Conservation (phyloP, 805 yeast species). For the Millerozyma acaciae region DNA sequence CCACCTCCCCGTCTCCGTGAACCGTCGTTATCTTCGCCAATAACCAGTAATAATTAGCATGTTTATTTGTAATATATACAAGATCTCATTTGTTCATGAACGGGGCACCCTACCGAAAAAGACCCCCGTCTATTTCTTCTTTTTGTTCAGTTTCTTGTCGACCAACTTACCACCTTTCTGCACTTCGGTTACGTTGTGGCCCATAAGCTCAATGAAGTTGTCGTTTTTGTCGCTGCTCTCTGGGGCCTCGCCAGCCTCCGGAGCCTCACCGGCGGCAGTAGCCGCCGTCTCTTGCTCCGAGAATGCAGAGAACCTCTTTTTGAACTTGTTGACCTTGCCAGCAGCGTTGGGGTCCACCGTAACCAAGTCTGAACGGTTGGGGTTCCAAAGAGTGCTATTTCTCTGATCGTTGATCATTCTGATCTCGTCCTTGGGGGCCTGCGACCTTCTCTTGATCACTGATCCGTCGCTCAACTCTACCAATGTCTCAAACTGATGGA, state of each 20-base stretch:
- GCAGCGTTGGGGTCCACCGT: slow-evolving; percentile 78
- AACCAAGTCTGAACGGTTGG: slow-evolving; percentile 71
- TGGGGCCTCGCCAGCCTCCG: slow-evolving; percentile 6
- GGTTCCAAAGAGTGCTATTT: slow-evolving; percentile 85
- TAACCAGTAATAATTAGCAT: background rate
- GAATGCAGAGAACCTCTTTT: slow-evolving; percentile 53
- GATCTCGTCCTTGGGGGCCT: slow-evolving; percentile 82
- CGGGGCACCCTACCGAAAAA: too few species aligned
- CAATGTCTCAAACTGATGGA: slow-evolving; percentile 79
- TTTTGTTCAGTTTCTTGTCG: slow-evolving; percentile 44
- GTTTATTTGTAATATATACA: slow-evolving; percentile 5
- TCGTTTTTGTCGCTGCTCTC: slow-evolving; percentile 23
- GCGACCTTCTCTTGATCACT: slow-evolving; percentile 76
- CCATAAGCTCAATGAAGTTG: slow-evolving; percentile 58
- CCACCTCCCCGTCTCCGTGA: slow-evolving; percentile 3
- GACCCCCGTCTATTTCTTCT: slow-evolving; percentile 22
- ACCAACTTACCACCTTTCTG: slow-evolving; percentile 53
- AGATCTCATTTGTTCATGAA: slow-evolving; percentile 1
- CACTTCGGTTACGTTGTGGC: slow-evolving; percentile 52
- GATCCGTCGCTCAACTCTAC: slow-evolving; percentile 96
- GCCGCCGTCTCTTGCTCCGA: slow-evolving; percentile 14
- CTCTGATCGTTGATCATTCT: slow-evolving; percentile 87
- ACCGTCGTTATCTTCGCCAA: background rate
- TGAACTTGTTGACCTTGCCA: slow-evolving; percentile 75
- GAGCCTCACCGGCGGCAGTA: slow-evolving; percentile 8